phyloP scores from a whole-genome alignment of 2,329 filamentous ascomycete species.

The Diaporthe sp. region DNA sequence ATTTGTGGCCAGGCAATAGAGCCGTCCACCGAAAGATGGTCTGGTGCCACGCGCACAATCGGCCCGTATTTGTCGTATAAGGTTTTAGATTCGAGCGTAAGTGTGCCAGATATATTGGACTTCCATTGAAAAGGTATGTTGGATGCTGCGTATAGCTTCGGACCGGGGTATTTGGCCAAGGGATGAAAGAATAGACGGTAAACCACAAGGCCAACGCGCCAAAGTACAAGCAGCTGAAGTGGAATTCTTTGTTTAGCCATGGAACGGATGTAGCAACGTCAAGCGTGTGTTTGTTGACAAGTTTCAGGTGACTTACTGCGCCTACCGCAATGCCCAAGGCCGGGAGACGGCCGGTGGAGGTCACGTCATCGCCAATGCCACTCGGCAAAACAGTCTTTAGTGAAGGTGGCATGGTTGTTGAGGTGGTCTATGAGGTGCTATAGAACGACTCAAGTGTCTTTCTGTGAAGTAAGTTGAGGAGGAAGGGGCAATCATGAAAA shows the following conservation, averaged over 20 bases:
- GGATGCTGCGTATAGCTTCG: constrained; percentile 28
- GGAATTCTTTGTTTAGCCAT: not conserved
- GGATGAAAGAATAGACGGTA: constrained; percentile 35
- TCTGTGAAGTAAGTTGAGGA: not conserved
- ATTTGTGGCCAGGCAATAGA: constrained; percentile 32
- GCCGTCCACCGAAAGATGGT: constrained; percentile 31
- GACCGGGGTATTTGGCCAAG: constrained; percentile 36
- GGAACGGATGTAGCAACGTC: not conserved
- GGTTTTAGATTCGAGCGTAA: not conserved
- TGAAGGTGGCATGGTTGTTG: constrained; percentile 6
- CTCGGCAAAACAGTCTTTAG: not conserved
- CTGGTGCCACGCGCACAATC: constrained; percentile 33
- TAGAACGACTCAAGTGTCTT: not conserved
- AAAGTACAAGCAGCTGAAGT: constrained; percentile 1
- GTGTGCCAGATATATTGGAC: not conserved
- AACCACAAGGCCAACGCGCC: constrained; percentile 17
- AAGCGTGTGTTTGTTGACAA: not conserved
- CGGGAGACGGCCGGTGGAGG: not conserved
- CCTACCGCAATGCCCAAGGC: not conserved
- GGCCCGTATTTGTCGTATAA: constrained; percentile 36
- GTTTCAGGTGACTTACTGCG: not conserved
- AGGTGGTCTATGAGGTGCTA: not conserved
- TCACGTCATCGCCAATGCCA: not conserved
- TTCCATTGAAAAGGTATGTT: constrained; percentile 22
- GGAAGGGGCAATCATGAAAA: not conserved